These are phyloP conservation scores for Teratosphaeria zuluensis DNA, from an alignment of 2,329 filamentous ascomycete species.

Conservation along the genomic window DNA sequence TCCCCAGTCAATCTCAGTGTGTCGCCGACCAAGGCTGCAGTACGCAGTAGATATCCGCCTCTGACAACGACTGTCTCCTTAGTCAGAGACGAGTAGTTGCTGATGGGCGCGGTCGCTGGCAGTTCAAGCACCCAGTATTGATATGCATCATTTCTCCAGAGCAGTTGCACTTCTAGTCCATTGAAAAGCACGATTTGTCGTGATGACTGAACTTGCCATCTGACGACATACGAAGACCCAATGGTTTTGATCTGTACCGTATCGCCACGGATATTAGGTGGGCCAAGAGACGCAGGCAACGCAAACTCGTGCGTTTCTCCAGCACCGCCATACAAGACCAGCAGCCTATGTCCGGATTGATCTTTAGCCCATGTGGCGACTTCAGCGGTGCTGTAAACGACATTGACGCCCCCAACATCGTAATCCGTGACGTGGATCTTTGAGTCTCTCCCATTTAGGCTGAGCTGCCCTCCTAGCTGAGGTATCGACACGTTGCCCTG, in stretches of 20 bases:
- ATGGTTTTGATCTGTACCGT: slow-evolving; percentile 24
- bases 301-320: slow-evolving; percentile 56
- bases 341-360: slow-evolving; percentile 41
- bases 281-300: slow-evolving; percentile 34
- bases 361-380: slow-evolving; percentile 58
- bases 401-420: slow-evolving; percentile 44
- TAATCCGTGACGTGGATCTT: slow-evolving; percentile 61
- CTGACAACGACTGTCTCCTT: slow-evolving; percentile 41
- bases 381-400: slow-evolving; percentile 62
- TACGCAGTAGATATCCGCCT: slow-evolving; percentile 55
- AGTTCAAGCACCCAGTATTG: slow-evolving; percentile 58
- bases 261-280: slow-evolving; percentile 6
- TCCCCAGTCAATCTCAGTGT: slow-evolving; percentile 58
- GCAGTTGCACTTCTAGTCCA: slow-evolving; percentile 46
- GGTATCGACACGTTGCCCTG: slow-evolving; percentile 49
- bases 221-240: slow-evolving; percentile 38
- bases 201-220: slow-evolving; percentile 46
- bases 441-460: slow-evolving; percentile 54
- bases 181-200: slow-evolving; percentile 43
- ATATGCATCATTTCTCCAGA: slow-evolving; percentile 57
- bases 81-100: slow-evolving; percentile 27
- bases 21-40: slow-evolving; percentile 43
- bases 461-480: slow-evolving; percentile 47
- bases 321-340: slow-evolving; percentile 55
- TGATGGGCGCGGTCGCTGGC: slow-evolving; percentile 26